Evolutionary conservation across 139 green algal species (phyloP).

Genomic region (Haematococcus sp.): DNA sequence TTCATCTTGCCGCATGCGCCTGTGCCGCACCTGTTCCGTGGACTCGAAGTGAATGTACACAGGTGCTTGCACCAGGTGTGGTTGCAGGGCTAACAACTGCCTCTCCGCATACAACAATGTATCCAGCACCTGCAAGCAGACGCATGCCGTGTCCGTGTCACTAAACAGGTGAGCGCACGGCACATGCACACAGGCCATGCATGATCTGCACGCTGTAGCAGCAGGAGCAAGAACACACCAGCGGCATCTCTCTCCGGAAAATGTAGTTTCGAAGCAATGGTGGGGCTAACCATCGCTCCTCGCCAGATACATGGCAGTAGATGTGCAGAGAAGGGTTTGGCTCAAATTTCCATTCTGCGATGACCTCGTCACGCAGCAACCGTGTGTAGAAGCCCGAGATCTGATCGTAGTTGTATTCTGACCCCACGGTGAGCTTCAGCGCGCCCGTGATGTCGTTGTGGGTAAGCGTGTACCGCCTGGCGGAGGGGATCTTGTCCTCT

Average conservation of each 20-base stretch:
- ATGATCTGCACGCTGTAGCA: no score
- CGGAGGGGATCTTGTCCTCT: not conserved
- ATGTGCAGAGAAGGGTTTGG: conserved; percentile 69
- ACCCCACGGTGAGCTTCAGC: conserved; percentile 74
- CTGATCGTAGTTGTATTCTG: conserved; percentile 74
- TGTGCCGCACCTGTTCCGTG: conserved; percentile 41
- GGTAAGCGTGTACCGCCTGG: conserved; percentile 84
- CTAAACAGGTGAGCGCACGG: not conserved
- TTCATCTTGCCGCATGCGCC: not conserved
- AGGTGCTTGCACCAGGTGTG: conserved; percentile 39
- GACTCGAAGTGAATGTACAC: conserved; percentile 81
- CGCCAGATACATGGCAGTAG: conserved; percentile 88
- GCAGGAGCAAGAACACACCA: conserved; percentile 49
- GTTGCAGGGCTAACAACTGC: conserved; percentile 46
- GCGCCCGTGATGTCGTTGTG: conserved; percentile 89
- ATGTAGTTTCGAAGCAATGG: conserved; percentile 83
- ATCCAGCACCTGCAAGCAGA: conserved; percentile 67
- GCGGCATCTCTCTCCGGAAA: conserved; percentile 86
- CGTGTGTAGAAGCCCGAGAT: conserved; percentile 76
- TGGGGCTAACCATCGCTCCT: conserved; percentile 80
- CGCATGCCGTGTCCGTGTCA: no score
- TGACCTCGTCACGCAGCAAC: conserved; percentile 80
- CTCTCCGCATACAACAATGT: conserved; percentile 72
- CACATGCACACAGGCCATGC: not conserved
- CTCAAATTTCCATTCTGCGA: conserved; percentile 73